Evolutionary conservation across 1,139 yeast genomes (phyloP).

Genomic region (Protomyces pachydermus): DNA sequence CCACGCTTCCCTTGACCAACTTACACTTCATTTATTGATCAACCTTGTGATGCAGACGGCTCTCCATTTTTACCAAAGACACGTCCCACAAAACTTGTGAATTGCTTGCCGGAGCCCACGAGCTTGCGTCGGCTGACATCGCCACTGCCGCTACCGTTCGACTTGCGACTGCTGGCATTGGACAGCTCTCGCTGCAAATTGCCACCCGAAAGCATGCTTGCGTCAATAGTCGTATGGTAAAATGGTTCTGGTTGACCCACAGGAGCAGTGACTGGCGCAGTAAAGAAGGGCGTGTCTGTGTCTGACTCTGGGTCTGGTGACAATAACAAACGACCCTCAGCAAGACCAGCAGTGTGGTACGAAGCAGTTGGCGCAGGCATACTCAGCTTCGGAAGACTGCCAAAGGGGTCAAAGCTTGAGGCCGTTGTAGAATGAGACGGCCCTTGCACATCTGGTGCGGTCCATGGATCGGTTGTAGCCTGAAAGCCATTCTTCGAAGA

Average conservation of each 20-base stretch:
- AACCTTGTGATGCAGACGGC: not conserved
- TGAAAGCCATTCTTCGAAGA: not conserved
- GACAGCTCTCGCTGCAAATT: conserved; percentile 1
- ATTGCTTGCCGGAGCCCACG: conserved; percentile 4
- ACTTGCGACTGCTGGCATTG: conserved; percentile 4
- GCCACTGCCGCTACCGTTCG: conserved; percentile 1
- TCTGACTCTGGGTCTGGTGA: not conserved
- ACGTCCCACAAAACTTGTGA: conserved; percentile 18
- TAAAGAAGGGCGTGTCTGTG: not conserved
- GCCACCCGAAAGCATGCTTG: not conserved
- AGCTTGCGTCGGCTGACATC: conserved; percentile 7
- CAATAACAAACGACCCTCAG: not conserved
- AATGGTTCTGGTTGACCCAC: not conserved
- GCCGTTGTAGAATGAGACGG: not conserved
- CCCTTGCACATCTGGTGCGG: not conserved
- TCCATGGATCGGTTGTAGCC: not conserved
- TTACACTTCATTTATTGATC: conserved; percentile 21
- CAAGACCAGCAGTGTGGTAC: not conserved
- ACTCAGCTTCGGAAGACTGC: not conserved
- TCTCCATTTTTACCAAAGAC: conserved; percentile 16
- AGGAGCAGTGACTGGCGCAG: not conserved
- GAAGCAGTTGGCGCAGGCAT: not conserved
- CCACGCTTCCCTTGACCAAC: conserved; percentile 26
- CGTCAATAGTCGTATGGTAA: conserved; percentile 16
- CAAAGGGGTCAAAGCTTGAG: not conserved